Evolutionary conservation across 2,329 filamentous ascomycete species (phyloP).

Genomic region (Penicillium digitatum): DNA sequence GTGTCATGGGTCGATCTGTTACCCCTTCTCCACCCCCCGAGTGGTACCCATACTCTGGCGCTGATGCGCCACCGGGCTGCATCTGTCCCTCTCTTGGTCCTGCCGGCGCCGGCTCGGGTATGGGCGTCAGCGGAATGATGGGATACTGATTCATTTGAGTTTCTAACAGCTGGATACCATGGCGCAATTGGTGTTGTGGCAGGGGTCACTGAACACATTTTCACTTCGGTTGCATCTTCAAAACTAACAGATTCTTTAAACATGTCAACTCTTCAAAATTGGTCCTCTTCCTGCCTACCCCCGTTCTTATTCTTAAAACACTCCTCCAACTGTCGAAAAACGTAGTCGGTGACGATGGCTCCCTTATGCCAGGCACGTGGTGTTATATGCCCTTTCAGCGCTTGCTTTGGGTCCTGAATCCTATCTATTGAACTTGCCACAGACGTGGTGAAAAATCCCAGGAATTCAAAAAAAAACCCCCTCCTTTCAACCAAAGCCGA

Average conservation of each 20-base stretch:
- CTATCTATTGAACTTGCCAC: too few relatives aligned
- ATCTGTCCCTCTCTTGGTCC: conserved; percentile 20
- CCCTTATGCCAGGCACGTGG: too few relatives aligned
- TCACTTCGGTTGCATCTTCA: background rate
- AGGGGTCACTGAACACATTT: background rate
- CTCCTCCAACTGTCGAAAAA: too few relatives aligned
- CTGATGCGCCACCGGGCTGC: conserved; percentile 19
- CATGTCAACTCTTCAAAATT: background rate
- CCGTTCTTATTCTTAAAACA: too few relatives aligned
- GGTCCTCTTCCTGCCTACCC: background rate
- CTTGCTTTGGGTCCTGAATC: too few relatives aligned
- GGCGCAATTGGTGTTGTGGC: conserved; percentile 3
- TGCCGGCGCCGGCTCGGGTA: conserved; percentile 1
- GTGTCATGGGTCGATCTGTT: conserved; percentile 19
- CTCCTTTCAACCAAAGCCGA: too few relatives aligned
- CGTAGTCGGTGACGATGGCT: too few relatives aligned
- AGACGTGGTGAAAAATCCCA: too few relatives aligned
- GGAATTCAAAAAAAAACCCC: too few relatives aligned
- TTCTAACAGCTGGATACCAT: background rate
- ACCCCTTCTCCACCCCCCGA: conserved; percentile 13
- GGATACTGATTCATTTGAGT: conserved; percentile 2
- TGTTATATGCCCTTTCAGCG: too few relatives aligned
- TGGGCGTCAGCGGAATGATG: conserved; percentile 12
- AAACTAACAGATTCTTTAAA: background rate
- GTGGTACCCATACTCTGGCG: conserved; percentile 10